Percentiles rank a stretch among this genome's conserved stretches.
Conservation (phyloP, 371 early-diverging fungal genomes). For the Lichtheimia hyalospora region DNA sequence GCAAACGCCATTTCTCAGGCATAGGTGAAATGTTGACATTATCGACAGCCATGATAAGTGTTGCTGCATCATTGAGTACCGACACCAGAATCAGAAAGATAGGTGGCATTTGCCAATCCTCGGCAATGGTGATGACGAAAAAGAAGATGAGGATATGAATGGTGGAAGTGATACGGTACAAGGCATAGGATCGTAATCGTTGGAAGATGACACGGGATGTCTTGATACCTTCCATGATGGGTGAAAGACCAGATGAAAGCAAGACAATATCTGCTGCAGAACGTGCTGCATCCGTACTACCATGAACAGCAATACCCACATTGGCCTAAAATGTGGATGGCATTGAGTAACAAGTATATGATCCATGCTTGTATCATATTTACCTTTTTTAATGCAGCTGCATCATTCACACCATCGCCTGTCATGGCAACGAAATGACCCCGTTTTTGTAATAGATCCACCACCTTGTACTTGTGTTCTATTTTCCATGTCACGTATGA, state of each 20-base stretch:
- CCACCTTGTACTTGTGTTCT: constrained; percentile 81
- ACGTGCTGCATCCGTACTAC: constrained; percentile 91
- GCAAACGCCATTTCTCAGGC: constrained; percentile 90
- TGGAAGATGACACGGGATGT: constrained; percentile 90
- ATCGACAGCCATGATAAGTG: constrained; percentile 90
- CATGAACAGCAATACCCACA: constrained; percentile 86
- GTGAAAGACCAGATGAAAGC: constrained; percentile 81
- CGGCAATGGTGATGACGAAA: constrained; percentile 82
- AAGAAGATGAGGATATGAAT: constrained; percentile 92
- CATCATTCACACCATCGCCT: constrained; percentile 89
- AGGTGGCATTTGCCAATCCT: constrained; percentile 82
- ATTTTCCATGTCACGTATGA: background rate
- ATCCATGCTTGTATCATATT: background rate
- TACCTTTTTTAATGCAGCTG: constrained; percentile 79
- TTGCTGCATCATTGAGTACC: constrained; percentile 87
- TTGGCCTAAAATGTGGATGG: constrained; percentile 57
- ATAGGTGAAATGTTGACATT: constrained; percentile 78
- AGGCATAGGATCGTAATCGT: constrained; percentile 85
- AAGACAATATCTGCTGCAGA: constrained; percentile 93
- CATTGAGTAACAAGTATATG: background rate
- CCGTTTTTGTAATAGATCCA: constrained; percentile 72
- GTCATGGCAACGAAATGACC: constrained; percentile 86
- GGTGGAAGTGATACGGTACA: constrained; percentile 91
- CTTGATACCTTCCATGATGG: constrained; percentile 85
- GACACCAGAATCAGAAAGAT: constrained; percentile 85